Conservation (phyloP, 176 grass and related monocot species). For the Oryza brachyantha region DNA sequence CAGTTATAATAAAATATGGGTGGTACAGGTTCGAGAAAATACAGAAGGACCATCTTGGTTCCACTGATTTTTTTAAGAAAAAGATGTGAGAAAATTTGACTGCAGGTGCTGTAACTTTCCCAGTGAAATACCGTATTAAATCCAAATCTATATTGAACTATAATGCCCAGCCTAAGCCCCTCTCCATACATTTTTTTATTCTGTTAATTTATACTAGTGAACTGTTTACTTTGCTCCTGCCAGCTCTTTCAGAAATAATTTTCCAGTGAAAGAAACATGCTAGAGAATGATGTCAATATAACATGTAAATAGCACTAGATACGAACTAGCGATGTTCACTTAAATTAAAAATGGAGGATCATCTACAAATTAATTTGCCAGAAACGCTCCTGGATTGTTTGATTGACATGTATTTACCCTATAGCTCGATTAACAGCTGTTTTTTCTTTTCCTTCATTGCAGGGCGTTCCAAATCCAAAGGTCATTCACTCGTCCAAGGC, state of each 20-base stretch:
- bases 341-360: not conserved
- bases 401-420: not conserved
- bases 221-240: not conserved
- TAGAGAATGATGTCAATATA: not conserved
- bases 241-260: not conserved
- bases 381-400: not conserved
- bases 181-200: not conserved
- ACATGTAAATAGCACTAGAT: not conserved
- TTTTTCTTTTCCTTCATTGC: conserved; percentile 3
- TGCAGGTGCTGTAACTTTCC: not conserved
- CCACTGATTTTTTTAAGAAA: too few species aligned
- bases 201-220: not conserved
- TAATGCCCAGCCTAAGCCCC: not conserved
- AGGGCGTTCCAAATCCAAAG: conserved; percentile 76
- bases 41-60: too few species aligned
- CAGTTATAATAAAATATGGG: not conserved
- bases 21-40: not conserved
- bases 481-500: conserved; percentile 93
- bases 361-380: not conserved
- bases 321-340: too few species aligned
- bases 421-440: not conserved
- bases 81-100: not conserved
- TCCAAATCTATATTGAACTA: not conserved
- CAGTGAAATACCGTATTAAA: not conserved
- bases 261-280: conserved; percentile 3